Evolutionary conservation across 2,329 filamentous ascomycete species (phyloP).

Genomic region (Aureobasidium sp.): DNA sequence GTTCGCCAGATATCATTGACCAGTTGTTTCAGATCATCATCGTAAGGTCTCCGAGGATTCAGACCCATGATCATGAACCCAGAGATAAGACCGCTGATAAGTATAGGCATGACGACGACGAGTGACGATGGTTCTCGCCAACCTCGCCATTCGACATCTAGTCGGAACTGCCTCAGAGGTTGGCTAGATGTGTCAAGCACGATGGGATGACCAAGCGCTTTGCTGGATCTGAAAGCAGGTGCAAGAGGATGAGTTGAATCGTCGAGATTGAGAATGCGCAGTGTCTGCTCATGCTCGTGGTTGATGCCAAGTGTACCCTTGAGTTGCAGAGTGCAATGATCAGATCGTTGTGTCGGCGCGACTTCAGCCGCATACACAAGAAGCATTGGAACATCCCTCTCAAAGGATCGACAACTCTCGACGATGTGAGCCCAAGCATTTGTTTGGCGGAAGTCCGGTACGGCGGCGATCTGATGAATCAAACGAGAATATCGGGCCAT

Average conservation of each 20-base stretch:
- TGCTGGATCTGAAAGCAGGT: background rate
- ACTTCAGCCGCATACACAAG: background rate
- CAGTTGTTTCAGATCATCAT: background rate
- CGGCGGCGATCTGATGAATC: background rate
- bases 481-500: background rate
- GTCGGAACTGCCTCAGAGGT: background rate
- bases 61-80: background rate
- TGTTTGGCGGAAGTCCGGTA: background rate
- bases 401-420: background rate
- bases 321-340: background rate
- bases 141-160: background rate
- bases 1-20: background rate
- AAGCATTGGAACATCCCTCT: constrained; percentile 2
- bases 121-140: background rate
- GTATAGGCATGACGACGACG: background rate
- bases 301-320: background rate
- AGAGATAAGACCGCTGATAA: background rate
- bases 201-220: background rate
- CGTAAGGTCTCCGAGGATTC: constrained; percentile 1
- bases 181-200: background rate
- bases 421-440: background rate
- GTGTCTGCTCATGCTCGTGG: background rate
- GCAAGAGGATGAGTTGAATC: background rate
- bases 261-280: background rate
- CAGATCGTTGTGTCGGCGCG: background rate